These are phyloP conservation scores for Cucumis melo DNA, from an alignment of 306 rosid species.

Conservation along the genomic window DNA sequence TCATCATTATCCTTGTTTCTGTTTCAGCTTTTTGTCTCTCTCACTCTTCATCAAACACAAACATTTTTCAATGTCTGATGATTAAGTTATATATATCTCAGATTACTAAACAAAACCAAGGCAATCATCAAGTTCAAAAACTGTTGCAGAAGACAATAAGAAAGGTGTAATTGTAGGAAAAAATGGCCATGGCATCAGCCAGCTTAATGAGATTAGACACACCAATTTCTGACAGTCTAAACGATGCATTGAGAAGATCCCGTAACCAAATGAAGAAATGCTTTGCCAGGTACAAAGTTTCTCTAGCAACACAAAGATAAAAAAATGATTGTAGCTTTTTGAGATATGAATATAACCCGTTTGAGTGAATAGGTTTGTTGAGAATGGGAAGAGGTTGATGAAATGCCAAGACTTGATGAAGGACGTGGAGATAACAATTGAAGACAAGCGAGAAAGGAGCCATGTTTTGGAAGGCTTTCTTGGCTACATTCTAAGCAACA, in stretches of 20 bases:
- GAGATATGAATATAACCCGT: neutral
- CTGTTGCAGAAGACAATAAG: neutral
- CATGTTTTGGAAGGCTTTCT: conserved; percentile 30
- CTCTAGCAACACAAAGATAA: neutral
- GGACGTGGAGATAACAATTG: conserved; percentile 24
- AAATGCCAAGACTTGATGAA: conserved; percentile 20
- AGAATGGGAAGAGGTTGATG: conserved; percentile 25
- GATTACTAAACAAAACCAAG: neutral
- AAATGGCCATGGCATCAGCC: conserved; percentile 39
- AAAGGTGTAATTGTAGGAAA: neutral
- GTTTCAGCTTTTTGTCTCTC: neutral
- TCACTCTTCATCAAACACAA: neutral
- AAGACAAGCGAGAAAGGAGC: conserved; percentile 22
- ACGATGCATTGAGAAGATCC: conserved; percentile 57
- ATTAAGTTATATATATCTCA: neutral
- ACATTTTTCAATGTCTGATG: neutral
- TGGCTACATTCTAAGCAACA: conserved; percentile 28
- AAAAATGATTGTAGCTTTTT: neutral
- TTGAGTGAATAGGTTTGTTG: conserved; percentile 22
- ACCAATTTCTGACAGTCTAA: conserved; percentile 60
- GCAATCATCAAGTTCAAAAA: neutral
- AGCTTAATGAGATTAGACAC: conserved; percentile 37
- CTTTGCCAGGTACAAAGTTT: conserved; percentile 40
- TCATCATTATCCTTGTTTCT: conserved; percentile 1
- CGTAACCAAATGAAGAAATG: conserved; percentile 63